Percentiles rank a stretch among this genome's conserved stretches.
Evolutionary conservation across 2,329 filamentous ascomycete genomes (phyloP).

Genomic region (Allantophomopsis cytisporea): DNA sequence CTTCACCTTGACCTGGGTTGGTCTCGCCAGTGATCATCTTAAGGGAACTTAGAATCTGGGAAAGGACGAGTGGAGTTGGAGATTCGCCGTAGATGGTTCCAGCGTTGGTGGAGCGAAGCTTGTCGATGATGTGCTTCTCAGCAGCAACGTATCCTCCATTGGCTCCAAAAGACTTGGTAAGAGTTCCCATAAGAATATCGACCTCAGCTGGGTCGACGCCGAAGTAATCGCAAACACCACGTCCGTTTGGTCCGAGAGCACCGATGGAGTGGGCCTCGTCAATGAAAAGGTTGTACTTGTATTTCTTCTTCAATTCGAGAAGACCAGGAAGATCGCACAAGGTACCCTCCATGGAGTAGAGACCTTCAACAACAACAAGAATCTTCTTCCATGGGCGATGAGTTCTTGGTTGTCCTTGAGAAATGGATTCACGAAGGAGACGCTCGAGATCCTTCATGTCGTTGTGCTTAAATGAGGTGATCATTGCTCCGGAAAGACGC

Average conservation of each 20-base stretch:
- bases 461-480: conserved; percentile 96
- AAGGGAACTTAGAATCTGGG: conserved; percentile 79
- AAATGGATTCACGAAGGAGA: conserved; percentile 80
- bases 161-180: conserved; percentile 96
- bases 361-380: conserved; percentile 83
- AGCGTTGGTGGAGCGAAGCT: conserved; percentile 74
- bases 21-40: conserved; percentile 83
- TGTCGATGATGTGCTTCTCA: conserved; percentile 83
- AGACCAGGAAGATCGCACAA: conserved; percentile 96
- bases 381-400: conserved; percentile 99
- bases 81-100: conserved; percentile 80
- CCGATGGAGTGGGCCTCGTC: conserved; percentile 96
- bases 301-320: conserved; percentile 76
- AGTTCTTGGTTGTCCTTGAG: conserved; percentile 93
- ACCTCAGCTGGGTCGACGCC: conserved; percentile 76
- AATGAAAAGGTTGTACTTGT: conserved; percentile 93
- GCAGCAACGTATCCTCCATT: conserved; percentile 93
- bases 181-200: conserved; percentile 93
- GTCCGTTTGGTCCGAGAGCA: conserved; percentile 74
- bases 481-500: conserved; percentile 86
- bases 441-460: conserved; percentile 81
- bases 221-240: conserved; percentile 96
- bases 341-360: conserved; percentile 99
- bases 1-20: conserved; percentile 81
- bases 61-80: conserved; percentile 74